Percentiles rank a stretch among this genome's conserved stretches.
Conservation (phyloP, 495 filamentous ascomycete genomes). For the Hypoxylon subgilvum region DNA sequence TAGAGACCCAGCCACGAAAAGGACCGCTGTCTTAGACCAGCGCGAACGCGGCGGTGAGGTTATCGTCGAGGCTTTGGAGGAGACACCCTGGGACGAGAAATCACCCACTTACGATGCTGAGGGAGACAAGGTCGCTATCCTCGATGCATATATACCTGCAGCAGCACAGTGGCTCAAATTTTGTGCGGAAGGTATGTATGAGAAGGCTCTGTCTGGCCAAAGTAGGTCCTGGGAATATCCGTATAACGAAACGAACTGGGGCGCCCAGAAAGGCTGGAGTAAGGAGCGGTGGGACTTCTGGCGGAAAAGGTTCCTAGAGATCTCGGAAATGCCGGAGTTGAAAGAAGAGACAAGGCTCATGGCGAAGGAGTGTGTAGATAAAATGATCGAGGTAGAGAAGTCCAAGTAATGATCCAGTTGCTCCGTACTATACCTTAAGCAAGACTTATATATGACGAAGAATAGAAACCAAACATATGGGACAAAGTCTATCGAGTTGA, state of each 20-base stretch:
- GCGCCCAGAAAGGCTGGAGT: slow-evolving; percentile 15
- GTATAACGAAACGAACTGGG: slow-evolving; percentile 10
- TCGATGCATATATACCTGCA: background rate
- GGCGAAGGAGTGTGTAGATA: slow-evolving; percentile 9
- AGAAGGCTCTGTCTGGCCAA: background rate
- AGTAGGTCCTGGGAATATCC: slow-evolving; percentile 12
- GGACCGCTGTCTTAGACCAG: slow-evolving; percentile 8
- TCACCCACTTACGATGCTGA: background rate
- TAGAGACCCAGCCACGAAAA: background rate
- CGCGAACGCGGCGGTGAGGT: slow-evolving; percentile 15
- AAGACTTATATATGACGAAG: too few relatives aligned
- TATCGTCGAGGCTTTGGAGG: slow-evolving; percentile 13
- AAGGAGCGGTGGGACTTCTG: slow-evolving; percentile 18
- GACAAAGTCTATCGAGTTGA: too few relatives aligned
- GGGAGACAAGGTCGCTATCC: background rate
- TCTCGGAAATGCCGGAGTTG: slow-evolving; percentile 2
- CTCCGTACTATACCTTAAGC: too few relatives aligned
- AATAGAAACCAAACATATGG: too few relatives aligned
- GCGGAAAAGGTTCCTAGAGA: slow-evolving; percentile 17
- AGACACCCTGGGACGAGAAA: background rate
- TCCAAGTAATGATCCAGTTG: too few relatives aligned
- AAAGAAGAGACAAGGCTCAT: background rate
- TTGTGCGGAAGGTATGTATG: slow-evolving; percentile 14
- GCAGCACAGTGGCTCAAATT: slow-evolving; percentile 10
- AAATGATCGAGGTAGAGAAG: slow-evolving; percentile 5